Conservation (phyloP, 1,284 basidiomycete genomes). For the Ceraceosorus guamensis region DNA sequence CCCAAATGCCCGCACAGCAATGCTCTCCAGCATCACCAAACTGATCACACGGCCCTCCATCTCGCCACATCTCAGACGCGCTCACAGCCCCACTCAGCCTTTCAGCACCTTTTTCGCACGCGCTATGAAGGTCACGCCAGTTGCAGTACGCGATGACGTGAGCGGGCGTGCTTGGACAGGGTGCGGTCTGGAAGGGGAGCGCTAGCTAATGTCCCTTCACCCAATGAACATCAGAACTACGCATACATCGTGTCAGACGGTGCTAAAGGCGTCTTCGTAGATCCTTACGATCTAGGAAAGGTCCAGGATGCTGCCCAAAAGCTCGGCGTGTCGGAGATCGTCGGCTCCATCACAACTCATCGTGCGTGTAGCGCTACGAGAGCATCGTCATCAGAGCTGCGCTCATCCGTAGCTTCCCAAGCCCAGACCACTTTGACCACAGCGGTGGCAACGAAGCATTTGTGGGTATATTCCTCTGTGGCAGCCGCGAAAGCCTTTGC, state of each 20-base stretch:
- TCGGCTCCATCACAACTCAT: slow-evolving; percentile 44
- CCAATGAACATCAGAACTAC: slow-evolving; percentile 36
- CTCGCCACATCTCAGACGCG: too few relatives aligned
- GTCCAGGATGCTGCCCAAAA: slow-evolving; percentile 63
- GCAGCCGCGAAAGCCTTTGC: neutral
- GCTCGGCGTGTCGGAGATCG: slow-evolving; percentile 58
- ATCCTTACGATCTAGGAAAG: slow-evolving; percentile 73
- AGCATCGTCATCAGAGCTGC: neutral
- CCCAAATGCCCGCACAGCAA: too few relatives aligned
- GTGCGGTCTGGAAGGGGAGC: too few relatives aligned
- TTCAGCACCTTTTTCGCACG: too few relatives aligned
- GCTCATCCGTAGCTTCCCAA: neutral
- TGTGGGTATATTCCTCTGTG: neutral
- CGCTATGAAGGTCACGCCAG: neutral
- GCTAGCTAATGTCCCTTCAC: neutral
- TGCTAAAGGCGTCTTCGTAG: slow-evolving; percentile 49
- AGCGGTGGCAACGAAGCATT: slow-evolving; percentile 72
- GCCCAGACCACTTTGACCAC: slow-evolving; percentile 59
- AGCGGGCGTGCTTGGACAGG: too few relatives aligned
- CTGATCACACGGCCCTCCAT: too few relatives aligned
- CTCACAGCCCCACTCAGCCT: too few relatives aligned
- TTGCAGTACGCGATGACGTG: neutral
- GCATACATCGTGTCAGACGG: slow-evolving; percentile 35
- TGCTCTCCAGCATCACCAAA: too few relatives aligned
- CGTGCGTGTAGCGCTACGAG: slow-evolving; percentile 1